Conservation (phyloP, 139 green algal species). For the Volvox reticuliferus region DNA sequence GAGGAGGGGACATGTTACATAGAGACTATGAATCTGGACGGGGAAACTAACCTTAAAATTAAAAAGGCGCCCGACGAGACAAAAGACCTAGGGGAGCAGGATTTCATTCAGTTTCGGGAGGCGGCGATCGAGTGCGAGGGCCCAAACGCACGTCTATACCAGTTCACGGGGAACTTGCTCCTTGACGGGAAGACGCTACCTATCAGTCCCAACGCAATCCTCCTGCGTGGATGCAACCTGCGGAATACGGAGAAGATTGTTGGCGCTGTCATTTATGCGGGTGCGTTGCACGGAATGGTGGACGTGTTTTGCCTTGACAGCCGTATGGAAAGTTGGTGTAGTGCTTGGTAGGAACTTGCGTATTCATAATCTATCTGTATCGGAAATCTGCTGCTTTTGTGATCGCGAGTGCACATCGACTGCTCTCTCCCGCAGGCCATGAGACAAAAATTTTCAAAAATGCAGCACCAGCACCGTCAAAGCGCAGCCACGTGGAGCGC, state of each 20-base stretch:
- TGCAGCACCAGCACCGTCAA: conserved; percentile 73
- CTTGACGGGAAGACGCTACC: conserved; percentile 55
- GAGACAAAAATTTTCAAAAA: conserved; percentile 89
- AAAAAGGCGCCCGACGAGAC: conserved; percentile 79
- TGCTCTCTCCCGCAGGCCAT: conserved; percentile 63
- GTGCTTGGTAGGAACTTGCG: no score
- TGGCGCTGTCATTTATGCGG: conserved; percentile 93
- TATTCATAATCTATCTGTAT: no score
- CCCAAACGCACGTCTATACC: conserved; percentile 92
- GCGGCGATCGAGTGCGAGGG: conserved; percentile 82
- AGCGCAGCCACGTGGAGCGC: conserved; percentile 78
- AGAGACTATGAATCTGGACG: conserved; percentile 95
- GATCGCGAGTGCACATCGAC: no score
- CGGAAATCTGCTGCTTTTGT: no score
- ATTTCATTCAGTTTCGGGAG: conserved; percentile 49
- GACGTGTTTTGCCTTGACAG: not conserved
- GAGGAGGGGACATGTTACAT: conserved; percentile 87
- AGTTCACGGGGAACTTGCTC: conserved; percentile 85
- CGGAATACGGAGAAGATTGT: conserved; percentile 84
- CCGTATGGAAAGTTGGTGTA: no score
- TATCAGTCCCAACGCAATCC: conserved; percentile 75
- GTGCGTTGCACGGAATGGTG: conserved; percentile 47
- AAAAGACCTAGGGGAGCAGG: conserved; percentile 65
- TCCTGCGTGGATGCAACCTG: conserved; percentile 90
- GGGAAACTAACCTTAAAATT: conserved; percentile 96